A percentile compares a stretch with the other conserved stretches of the same genome.
Evolutionary conservation across 2,329 filamentous ascomycete species (phyloP).

Genomic region (Sarocladium brachiariae): DNA sequence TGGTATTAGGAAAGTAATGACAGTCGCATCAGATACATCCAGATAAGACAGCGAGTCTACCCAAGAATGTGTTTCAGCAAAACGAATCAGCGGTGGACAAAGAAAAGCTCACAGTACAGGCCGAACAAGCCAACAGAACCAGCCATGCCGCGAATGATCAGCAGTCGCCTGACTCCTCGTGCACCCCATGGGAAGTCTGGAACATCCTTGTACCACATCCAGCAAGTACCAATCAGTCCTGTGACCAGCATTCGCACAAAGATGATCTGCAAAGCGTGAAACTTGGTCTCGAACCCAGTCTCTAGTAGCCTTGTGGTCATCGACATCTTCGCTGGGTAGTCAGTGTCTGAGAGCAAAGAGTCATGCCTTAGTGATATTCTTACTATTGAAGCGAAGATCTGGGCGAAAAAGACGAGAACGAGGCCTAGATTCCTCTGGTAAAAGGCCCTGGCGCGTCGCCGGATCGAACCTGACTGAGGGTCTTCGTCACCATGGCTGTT

Average conservation of each 20-base stretch:
- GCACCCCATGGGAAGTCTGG: constrained; percentile 62
- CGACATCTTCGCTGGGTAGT: constrained; percentile 25
- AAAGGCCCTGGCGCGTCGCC: constrained; percentile 28
- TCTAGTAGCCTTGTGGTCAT: constrained; percentile 31
- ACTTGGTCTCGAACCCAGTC: constrained; percentile 26
- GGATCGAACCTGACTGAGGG: not conserved
- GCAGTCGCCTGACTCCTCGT: constrained; percentile 52
- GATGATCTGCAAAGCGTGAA: constrained; percentile 35
- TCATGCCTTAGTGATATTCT: too few relatives aligned
- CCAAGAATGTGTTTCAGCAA: too few relatives aligned
- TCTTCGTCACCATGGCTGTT: not conserved
- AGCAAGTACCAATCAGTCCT: constrained; percentile 26
- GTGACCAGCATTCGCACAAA: constrained; percentile 36
- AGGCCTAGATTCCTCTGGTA: constrained; percentile 35
- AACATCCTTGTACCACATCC: constrained; percentile 34
- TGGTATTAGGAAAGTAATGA: constrained; percentile 72
- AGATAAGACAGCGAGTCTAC: constrained; percentile 52
- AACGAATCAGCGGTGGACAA: too few relatives aligned
- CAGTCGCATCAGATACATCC: constrained; percentile 69
- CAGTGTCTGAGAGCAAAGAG: not conserved
- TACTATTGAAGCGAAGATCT: constrained; percentile 34
- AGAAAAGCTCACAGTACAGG: constrained; percentile 28
- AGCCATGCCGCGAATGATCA: constrained; percentile 56
- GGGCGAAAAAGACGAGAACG: constrained; percentile 32
- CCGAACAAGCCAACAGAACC: constrained; percentile 64